Percentiles rank a stretch among this genome's conserved stretches.
Conservation (phyloP, 164 flowering plant species). For the Saururus chinensis region DNA sequence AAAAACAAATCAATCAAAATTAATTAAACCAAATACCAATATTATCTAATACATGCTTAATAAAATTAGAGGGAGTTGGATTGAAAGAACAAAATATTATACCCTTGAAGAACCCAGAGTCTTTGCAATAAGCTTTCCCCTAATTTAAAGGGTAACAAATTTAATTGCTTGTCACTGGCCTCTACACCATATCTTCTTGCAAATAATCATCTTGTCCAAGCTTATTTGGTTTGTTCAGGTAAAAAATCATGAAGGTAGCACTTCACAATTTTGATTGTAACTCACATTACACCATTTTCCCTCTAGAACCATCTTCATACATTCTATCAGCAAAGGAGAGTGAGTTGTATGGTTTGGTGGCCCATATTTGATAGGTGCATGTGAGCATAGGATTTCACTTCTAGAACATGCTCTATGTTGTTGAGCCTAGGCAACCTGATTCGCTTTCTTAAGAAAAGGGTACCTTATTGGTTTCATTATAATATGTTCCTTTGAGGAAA, state of each 20-base stretch:
- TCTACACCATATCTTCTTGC: background rate
- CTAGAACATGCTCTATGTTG: constrained; percentile 3
- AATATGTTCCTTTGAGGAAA: constrained; percentile 26
- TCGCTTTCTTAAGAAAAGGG: background rate
- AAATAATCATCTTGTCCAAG: no score
- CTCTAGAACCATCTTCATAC: constrained; percentile 11
- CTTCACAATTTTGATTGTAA: background rate
- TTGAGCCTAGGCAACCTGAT: background rate
- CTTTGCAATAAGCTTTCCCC: constrained; percentile 53
- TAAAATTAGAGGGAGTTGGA: no score
- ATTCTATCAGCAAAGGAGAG: constrained; percentile 5
- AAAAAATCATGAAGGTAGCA: no score
- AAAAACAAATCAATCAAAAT: background rate
- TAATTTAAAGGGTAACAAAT: constrained; percentile 21
- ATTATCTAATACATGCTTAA: no score
- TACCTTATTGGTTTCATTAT: constrained; percentile 7
- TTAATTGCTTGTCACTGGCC: constrained; percentile 4
- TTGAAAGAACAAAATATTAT: constrained; percentile 1
- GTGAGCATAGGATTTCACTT: constrained; percentile 10
- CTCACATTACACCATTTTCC: constrained; percentile 11
- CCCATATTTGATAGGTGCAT: constrained; percentile 6
- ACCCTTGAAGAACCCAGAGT: constrained; percentile 52
- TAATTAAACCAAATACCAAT: no score
- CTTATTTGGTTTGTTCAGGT: no score
- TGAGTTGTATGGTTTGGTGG: constrained; percentile 6